Evolutionary conservation across 2,329 filamentous ascomycete species (phyloP), one percentile per base, ranked within the genome.

Genomic region (Trichoderma brevicompactum): DNA sequence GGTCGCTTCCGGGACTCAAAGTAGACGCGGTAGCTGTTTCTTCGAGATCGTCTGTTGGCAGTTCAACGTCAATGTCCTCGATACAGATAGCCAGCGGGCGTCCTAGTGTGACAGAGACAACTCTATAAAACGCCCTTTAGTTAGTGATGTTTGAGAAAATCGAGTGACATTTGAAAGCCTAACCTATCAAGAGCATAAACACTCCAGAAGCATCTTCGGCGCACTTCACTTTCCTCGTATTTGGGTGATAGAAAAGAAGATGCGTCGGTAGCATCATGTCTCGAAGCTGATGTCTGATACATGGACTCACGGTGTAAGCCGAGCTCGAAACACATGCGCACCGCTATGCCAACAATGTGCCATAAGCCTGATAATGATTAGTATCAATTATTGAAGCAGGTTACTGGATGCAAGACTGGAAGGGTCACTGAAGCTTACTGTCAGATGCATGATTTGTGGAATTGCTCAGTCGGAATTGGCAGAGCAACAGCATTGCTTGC

Each of bases 291-390:
- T 4, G 72, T 17, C 2, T 69, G 64, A 62, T 79, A 80, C 0
- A 73, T 73, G 1, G 77, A 71, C 13, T 78, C 76, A 34, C 77
- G 74, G 65, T 81, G 79, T 0, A 81, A 67, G 0, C 79, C 79
- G 53, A 81, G 72, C 58, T 79, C 78, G 17, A 79, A 71, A 58
- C 78, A 78, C 36, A 78, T 79, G 7, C 78, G 72, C 0, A 77
- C 77, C 1, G 79, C 78, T 7, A 79, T 75, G 0, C 79, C 78
- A 12, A 81, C 78, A 2, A 81, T 72, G 67, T 81, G 79, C 79
- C 80, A 82, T 34, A 82, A 75, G 60, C 78, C 80, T 1, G 75
- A 74, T 46, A 0, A 75, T 76, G 0, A 74, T 75, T 34, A 32
- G 36, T 17, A 28, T 79, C 74, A 19, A 36, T 2, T 13, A 50